phyloP scores from a whole-genome alignment of 495 filamentous ascomycete genomes.

The Penicillium daleae region DNA sequence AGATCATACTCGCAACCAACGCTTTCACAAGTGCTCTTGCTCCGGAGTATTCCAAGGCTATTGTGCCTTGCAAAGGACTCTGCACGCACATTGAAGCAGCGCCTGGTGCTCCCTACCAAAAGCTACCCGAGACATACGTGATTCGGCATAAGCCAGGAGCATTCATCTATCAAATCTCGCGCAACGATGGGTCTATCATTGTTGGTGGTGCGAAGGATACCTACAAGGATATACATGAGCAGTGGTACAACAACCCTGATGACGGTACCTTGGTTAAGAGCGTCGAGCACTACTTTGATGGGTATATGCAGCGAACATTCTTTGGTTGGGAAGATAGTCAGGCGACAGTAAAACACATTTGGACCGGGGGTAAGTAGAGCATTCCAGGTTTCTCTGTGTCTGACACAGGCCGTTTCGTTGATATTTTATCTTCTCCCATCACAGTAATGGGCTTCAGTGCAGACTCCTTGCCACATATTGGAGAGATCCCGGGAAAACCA shows the following conservation, averaged over 20 bases:
- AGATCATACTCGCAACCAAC: conserved; percentile 72
- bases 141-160: conserved; percentile 23
- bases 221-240: conserved; percentile 53
- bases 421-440: not conserved
- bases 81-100: conserved; percentile 66
- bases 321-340: conserved; percentile 51
- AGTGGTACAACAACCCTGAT: conserved; percentile 57
- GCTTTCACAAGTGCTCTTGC: conserved; percentile 66
- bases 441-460: conserved; percentile 50
- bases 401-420: not conserved
- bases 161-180: conserved; percentile 63
- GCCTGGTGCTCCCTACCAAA: conserved; percentile 46
- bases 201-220: conserved; percentile 61
- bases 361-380: conserved; percentile 49
- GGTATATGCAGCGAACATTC: conserved; percentile 57
- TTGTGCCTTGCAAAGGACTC: conserved; percentile 60
- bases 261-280: conserved; percentile 61
- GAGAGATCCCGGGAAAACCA: conserved; percentile 47
- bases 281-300: conserved; percentile 59
- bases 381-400: not conserved
- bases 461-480: conserved; percentile 54
- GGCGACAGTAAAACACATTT: conserved; percentile 48
- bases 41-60: conserved; percentile 57
- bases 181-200: conserved; percentile 73
- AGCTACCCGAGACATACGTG: conserved; percentile 36